phyloP scores from a whole-genome alignment of 495 filamentous ascomycete genomes.

The Penicillium paxilli region DNA sequence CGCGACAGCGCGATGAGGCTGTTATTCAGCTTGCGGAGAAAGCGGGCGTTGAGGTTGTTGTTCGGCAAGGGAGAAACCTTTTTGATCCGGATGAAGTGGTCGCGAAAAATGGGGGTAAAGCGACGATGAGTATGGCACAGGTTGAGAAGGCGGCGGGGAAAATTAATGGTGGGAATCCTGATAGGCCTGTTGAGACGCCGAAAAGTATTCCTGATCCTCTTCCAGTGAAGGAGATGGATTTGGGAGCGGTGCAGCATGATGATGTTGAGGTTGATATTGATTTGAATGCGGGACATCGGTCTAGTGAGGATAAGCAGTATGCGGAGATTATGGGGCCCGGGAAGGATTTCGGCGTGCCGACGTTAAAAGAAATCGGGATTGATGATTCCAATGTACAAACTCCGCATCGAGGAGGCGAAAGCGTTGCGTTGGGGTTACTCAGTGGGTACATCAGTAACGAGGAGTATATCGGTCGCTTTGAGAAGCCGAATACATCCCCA shows the following conservation, averaged over 20 bases:
- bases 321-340: slow-evolving; percentile 57
- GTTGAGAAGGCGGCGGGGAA: slow-evolving; percentile 52
- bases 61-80: slow-evolving; percentile 59
- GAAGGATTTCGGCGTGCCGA: slow-evolving; percentile 60
- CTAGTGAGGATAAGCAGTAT: slow-evolving; percentile 52
- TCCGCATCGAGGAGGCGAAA: slow-evolving; percentile 64
- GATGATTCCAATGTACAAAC: slow-evolving; percentile 47
- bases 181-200: slow-evolving; percentile 55
- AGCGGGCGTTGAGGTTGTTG: slow-evolving; percentile 63
- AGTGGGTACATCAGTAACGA: slow-evolving; percentile 53
- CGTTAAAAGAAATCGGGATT: slow-evolving; percentile 63
- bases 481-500: slow-evolving; percentile 69
- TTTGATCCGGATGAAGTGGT: slow-evolving; percentile 69
- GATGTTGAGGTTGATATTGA: slow-evolving; percentile 45
- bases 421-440: slow-evolving; percentile 52
- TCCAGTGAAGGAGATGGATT: slow-evolving; percentile 38
- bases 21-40: slow-evolving; percentile 56
- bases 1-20: slow-evolving; percentile 54
- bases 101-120: slow-evolving; percentile 60
- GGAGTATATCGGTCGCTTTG: slow-evolving; percentile 65
- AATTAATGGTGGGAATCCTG: slow-evolving; percentile 48
- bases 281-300: slow-evolving; percentile 53
- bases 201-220: slow-evolving; percentile 59
- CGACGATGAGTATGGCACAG: slow-evolving; percentile 68
- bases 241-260: slow-evolving; percentile 52